phyloP scores from a whole-genome alignment of 2,329 filamentous ascomycete species.

The Lizonia empirigonia region DNA sequence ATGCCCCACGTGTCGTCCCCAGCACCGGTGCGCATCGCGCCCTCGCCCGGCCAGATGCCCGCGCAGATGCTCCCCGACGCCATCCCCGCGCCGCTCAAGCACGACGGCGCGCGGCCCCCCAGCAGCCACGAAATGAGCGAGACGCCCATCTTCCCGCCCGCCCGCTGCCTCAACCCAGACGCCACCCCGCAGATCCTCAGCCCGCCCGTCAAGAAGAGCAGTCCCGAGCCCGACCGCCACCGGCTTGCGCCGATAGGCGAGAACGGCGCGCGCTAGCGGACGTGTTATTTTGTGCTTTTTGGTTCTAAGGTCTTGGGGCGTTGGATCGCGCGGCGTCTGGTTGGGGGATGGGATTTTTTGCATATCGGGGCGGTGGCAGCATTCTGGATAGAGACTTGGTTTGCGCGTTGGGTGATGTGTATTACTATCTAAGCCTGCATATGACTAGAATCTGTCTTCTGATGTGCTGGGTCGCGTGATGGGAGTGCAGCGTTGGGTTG shows the following conservation, averaged over 20 bases:
- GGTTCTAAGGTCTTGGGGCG: neutral
- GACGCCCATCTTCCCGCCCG: slow-evolving; percentile 61
- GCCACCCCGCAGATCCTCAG: slow-evolving; percentile 63
- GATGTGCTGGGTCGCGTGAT: no score
- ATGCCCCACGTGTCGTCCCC: slow-evolving; percentile 42
- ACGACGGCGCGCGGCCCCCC: slow-evolving; percentile 45
- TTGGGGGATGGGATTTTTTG: no score
- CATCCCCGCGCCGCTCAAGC: slow-evolving; percentile 55
- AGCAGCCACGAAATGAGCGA: slow-evolving; percentile 43
- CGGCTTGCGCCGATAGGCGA: slow-evolving; percentile 8
- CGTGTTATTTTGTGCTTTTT: neutral
- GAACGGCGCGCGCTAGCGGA: no score
- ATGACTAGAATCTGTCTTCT: no score
- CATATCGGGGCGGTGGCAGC: no score
- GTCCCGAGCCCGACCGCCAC: slow-evolving; percentile 32
- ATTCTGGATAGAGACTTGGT: no score
- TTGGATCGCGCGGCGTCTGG: no score
- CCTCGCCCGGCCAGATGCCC: slow-evolving; percentile 39
- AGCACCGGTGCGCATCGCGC: slow-evolving; percentile 33
- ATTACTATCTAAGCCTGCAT: no score
- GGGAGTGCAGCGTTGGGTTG: no score
- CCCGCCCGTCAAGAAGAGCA: slow-evolving; percentile 62
- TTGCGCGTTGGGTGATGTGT: no score
- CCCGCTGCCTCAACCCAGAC: slow-evolving; percentile 63
- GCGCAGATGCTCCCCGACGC: slow-evolving; percentile 44